Evolutionary conservation across 2,329 filamentous ascomycete genomes (phyloP).

Genomic region (Talaromyces sp.): DNA sequence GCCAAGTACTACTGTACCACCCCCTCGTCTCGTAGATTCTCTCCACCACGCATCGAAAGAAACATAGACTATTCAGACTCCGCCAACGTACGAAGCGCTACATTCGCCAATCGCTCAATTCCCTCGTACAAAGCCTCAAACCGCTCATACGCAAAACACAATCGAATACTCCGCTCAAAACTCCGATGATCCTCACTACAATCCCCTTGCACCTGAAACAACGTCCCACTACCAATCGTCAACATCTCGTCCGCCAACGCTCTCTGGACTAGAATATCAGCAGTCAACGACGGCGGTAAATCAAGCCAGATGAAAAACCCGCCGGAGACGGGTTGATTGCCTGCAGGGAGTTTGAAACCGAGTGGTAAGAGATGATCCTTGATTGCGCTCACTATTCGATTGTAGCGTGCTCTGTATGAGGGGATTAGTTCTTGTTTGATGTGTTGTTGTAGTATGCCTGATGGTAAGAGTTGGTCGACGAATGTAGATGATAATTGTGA

Average conservation of each 20-base stretch:
- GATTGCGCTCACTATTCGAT: conserved; percentile 56
- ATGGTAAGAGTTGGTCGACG: conserved; percentile 50
- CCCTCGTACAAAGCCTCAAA: conserved; percentile 63
- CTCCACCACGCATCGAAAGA: too few relatives aligned
- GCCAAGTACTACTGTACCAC: too few relatives aligned
- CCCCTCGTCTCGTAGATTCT: too few relatives aligned
- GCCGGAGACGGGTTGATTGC: conserved; percentile 52
- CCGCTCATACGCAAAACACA: conserved; percentile 70
- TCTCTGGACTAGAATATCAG: conserved; percentile 51
- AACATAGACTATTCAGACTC: background rate
- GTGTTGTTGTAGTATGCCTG: conserved; percentile 49
- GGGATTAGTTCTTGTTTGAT: conserved; percentile 52
- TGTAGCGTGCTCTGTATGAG: conserved; percentile 51
- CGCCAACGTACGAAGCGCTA: conserved; percentile 9
- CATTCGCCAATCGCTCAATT: conserved; percentile 54
- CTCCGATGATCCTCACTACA: conserved; percentile 42
- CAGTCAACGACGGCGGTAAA: conserved; percentile 53
- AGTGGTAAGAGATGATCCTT: conserved; percentile 56
- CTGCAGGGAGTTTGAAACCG: conserved; percentile 45
- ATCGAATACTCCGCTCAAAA: conserved; percentile 57
- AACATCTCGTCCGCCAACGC: conserved; percentile 61
- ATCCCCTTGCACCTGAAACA: conserved; percentile 64
- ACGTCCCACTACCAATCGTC: conserved; percentile 60
- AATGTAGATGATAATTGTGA: conserved; percentile 56
- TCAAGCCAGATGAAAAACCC: conserved; percentile 84